A percentile compares a stretch with the other conserved stretches of the same genome.
Conservation (phyloP, 2,329 filamentous ascomycete genomes). For the Chaetoscypha palmicola region DNA sequence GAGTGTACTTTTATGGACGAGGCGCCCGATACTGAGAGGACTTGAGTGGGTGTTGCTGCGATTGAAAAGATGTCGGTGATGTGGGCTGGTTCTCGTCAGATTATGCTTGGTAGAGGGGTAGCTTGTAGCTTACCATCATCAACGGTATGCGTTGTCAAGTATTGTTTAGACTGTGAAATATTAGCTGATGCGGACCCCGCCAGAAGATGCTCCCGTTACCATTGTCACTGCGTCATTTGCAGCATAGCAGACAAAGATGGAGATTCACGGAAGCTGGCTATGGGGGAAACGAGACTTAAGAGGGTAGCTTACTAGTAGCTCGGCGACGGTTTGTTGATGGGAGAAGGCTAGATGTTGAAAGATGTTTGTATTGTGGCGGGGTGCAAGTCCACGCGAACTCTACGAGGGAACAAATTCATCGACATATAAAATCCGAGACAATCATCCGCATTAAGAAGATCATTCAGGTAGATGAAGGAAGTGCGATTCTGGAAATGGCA, state of each 20-base stretch:
- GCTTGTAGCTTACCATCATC: slow-evolving; percentile 61
- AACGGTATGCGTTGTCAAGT: slow-evolving; percentile 85
- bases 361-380: slow-evolving; percentile 15
- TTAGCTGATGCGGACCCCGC: slow-evolving; percentile 14
- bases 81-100: slow-evolving; percentile 54
- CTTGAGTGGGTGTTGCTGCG: slow-evolving; percentile 62
- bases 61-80: slow-evolving; percentile 78
- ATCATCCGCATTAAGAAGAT: no score
- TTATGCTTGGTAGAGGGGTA: slow-evolving; percentile 13
- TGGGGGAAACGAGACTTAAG: not conserved
- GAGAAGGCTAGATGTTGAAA: not conserved
- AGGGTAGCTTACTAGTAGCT: no score
- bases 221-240: slow-evolving; percentile 25
- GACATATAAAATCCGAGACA: no score
- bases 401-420: no score
- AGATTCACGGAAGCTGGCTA: not conserved
- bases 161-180: slow-evolving; percentile 83
- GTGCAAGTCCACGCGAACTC: slow-evolving; percentile 2
- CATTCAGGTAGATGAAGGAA: no score
- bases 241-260: slow-evolving; percentile 8
- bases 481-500: no score
- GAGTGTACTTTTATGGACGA: slow-evolving; percentile 76
- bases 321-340: not conserved
- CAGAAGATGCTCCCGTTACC: slow-evolving; percentile 17
- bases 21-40: slow-evolving; percentile 80